Evolutionary conservation across 2,329 filamentous ascomycete genomes (phyloP).

Genomic region (Penicillium sumatraense): DNA sequence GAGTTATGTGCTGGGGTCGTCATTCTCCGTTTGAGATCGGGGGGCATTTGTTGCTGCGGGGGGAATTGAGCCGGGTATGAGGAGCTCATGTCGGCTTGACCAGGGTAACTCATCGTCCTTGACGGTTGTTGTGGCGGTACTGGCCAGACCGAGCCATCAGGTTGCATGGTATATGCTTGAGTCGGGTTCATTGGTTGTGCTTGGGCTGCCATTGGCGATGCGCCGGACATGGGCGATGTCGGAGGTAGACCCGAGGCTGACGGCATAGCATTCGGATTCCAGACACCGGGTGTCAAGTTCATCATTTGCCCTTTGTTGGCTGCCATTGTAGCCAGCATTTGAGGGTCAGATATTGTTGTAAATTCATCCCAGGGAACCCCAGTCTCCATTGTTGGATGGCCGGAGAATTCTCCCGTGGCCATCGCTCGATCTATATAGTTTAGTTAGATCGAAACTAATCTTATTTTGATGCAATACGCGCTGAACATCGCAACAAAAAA

Average conservation of each 20-base stretch:
- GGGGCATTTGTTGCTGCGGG: slow-evolving; percentile 33
- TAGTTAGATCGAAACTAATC: too few species aligned
- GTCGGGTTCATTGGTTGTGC: slow-evolving; percentile 34
- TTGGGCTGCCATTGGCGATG: slow-evolving; percentile 38
- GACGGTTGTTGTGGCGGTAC: slow-evolving; percentile 31
- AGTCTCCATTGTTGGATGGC: slow-evolving; percentile 37
- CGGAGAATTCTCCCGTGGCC: slow-evolving; percentile 33
- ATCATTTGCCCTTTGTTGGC: slow-evolving; percentile 38
- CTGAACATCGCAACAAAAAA: too few species aligned
- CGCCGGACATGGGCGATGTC: slow-evolving; percentile 33
- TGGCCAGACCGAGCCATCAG: slow-evolving; percentile 43
- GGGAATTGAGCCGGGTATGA: slow-evolving; percentile 36
- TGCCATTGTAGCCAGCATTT: slow-evolving; percentile 39
- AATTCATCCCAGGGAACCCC: slow-evolving; percentile 45
- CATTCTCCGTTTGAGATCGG: slow-evolving; percentile 43
- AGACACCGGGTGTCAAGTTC: slow-evolving; percentile 37
- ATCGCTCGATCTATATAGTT: slow-evolving; percentile 33
- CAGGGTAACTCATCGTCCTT: slow-evolving; percentile 41
- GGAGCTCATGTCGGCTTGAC: slow-evolving; percentile 34
- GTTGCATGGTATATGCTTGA: slow-evolving; percentile 38
- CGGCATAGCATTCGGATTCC: slow-evolving; percentile 31
- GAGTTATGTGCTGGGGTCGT: slow-evolving; percentile 39
- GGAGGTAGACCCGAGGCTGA: slow-evolving; percentile 35
- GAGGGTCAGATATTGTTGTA: slow-evolving; percentile 41
- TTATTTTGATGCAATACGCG: too few species aligned